Evolutionary conservation across 495 filamentous ascomycete species (phyloP).

Genomic region (Podospora fimiseda): DNA sequence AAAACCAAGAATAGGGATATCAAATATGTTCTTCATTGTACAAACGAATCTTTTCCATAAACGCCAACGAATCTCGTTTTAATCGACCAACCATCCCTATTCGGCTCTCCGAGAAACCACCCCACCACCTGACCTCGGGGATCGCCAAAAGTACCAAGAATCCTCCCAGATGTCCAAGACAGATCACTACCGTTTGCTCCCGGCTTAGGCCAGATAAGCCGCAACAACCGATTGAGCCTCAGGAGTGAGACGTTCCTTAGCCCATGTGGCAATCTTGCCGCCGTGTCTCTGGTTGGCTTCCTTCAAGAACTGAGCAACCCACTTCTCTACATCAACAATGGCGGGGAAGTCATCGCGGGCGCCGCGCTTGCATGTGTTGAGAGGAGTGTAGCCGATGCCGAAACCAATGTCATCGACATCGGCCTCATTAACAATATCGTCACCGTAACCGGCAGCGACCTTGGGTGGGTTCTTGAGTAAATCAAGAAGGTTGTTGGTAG

Average conservation of each 20-base stretch:
- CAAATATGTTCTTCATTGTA: too few relatives aligned
- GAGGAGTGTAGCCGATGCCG: constrained; percentile 83
- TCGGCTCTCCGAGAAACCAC: too few relatives aligned
- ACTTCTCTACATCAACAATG: constrained; percentile 67
- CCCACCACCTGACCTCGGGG: too few relatives aligned
- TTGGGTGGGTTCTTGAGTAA: constrained; percentile 81
- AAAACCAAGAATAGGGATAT: too few relatives aligned
- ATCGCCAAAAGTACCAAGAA: too few relatives aligned
- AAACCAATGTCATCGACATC: constrained; percentile 94
- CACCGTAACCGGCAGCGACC: constrained; percentile 52
- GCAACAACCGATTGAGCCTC: constrained; percentile 37
- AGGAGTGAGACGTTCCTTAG: constrained; percentile 31
- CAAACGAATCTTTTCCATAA: too few relatives aligned
- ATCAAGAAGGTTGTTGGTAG: constrained; percentile 76
- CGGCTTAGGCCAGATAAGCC: constrained; percentile 35
- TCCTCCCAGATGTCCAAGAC: not conserved
- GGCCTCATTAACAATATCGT: constrained; percentile 72
- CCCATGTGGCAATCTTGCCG: constrained; percentile 33
- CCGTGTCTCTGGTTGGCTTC: constrained; percentile 38
- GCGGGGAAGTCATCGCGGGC: constrained; percentile 73
- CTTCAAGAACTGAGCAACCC: constrained; percentile 70
- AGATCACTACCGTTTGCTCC: not conserved
- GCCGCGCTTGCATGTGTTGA: constrained; percentile 74
- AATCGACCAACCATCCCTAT: too few relatives aligned
- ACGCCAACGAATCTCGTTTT: too few relatives aligned